phyloP scores from a whole-genome alignment of 129 eudicot genomes.

The Logfia minima region DNA sequence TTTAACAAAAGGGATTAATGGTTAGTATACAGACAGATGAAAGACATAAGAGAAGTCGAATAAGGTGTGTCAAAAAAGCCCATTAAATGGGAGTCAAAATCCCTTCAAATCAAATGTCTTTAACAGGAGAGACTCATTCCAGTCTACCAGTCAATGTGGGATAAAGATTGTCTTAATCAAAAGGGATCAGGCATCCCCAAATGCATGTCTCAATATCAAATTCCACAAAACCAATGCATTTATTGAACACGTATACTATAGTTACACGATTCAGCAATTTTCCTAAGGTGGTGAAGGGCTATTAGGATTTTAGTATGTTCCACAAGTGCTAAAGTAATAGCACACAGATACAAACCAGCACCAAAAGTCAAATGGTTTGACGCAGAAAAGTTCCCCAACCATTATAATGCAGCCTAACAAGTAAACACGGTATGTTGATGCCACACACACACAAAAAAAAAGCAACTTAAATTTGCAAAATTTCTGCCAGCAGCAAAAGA shows the following conservation, averaged over 20 bases:
- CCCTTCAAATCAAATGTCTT: not conserved
- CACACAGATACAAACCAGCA: not conserved
- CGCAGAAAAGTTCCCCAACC: not conserved
- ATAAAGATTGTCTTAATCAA: not conserved
- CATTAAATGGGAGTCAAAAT: not conserved
- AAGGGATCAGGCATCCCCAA: not conserved
- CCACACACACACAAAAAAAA: not conserved
- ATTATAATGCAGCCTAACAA: not conserved
- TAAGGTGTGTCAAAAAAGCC: not conserved
- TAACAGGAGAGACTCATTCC: not conserved
- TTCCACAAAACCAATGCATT: not conserved
- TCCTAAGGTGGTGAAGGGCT: too few relatives aligned
- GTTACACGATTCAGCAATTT: too few relatives aligned
- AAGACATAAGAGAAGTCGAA: not conserved
- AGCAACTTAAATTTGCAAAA: conserved; percentile 12
- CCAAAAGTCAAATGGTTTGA: not conserved
- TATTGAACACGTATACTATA: too few relatives aligned
- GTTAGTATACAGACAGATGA: not conserved
- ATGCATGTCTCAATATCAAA: not conserved
- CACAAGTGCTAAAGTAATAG: not conserved
- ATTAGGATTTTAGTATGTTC: not conserved
- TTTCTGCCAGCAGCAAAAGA: conserved; percentile 17
- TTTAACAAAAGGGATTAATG: too few relatives aligned
- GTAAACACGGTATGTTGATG: not conserved
- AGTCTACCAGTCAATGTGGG: not conserved